Base-by-base conservation (phyloP, 2,329 filamentous ascomycete species). In the Plenodomus biglobosus region DNA sequence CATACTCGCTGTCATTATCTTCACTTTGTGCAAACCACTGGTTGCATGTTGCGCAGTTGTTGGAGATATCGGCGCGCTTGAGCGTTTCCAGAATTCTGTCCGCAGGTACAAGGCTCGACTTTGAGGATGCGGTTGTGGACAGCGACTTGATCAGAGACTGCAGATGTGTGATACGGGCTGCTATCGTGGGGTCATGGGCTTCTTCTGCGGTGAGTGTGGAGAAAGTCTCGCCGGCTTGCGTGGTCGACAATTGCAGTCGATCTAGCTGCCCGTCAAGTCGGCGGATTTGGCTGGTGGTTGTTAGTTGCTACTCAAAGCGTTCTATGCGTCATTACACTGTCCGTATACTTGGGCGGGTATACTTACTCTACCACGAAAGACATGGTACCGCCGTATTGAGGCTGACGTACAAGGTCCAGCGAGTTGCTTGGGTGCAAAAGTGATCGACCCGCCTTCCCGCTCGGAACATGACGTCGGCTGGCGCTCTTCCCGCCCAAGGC, bases 81-180 rank as follows among this genome's bases (percentile, higher is more conserved):
- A 95, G 78, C 24, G 91, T 74, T 13, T 73, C 71, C 49, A 79
- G 78, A 50, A 95, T 82, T 19, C 80, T 58, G 19, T 52, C 80
- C 44, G 76, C 73, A 18, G 82, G 70, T 2, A 83, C 74, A n/a
- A 91, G 73, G 6, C 88, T 74, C 24, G 83, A 76, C 43, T 81
- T 79, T 4, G 85, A 83, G 2, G 84, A 82, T 1, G 86, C 83
- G 2, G 84, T 84, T 3, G 86, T 83, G 17, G 88, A 92, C 13
- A 95, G 74, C 2, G 83, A 77, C 69, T 86, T 86, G 62, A 89
- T 82, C 45, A 91, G 81, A 48, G 75, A 76, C 56, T 91, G 80
- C 34, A 95, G 75, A 44, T 85, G 78, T 3, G 64, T 54, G 43
- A 69, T 82, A 74, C 58, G 86, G 74, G 42, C 83, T 75, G 50